Base-by-base conservation (phyloP, 208 protist genomes). In the Giardia duodenalis region DNA sequence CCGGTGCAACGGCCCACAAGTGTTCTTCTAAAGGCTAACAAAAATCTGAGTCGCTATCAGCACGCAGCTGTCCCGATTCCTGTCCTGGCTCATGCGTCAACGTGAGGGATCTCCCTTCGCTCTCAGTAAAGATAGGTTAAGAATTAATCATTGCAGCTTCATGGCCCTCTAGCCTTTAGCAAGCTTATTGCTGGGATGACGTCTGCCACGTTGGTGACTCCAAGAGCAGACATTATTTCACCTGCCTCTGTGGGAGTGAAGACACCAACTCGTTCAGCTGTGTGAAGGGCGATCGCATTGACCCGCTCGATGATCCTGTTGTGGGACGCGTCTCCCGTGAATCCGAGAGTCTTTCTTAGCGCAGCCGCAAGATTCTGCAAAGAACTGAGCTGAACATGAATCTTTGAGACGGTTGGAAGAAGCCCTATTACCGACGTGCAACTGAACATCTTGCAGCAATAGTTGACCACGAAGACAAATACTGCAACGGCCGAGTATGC, bases 281-380 rank as follows among this genome's bases (percentile, higher is more conserved):
- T 42, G 4, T 42, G 3, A 45, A 45, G 4, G 86, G 19, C 42
- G 4, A 89, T 4, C 4, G 42, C 44, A 19, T 89, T 4, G 44
- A 89, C 86, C 19, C 19, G 19, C 42, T 89, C 86, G 44, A 89
- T 89, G 86, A 89, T 89, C 44, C 42, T n/a, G 86, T 89, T 89
- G 4, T 4, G 19, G 4, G 19, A 45, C 10, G 86, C 86, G 86
- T n/a, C 42, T 42, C 44, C 4, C 4, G 3, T 3, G 44, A 89
- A 42, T 19, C 86, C 86, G 86, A 89, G 86, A 4, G 4, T 45
- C 42, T 44, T 89, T n/a, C 86, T 4, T 3, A 89, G 4, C 4
- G 4, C 10, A 4, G 4, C 86, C 19, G 44, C 4, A 4, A 89
- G 44, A 45, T 4, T 89, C 86, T n/a, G 4, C 4, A 42, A n/a